Conservation (phyloP, 768 basidiomycete species). For the Mycena albidolilacea region DNA sequence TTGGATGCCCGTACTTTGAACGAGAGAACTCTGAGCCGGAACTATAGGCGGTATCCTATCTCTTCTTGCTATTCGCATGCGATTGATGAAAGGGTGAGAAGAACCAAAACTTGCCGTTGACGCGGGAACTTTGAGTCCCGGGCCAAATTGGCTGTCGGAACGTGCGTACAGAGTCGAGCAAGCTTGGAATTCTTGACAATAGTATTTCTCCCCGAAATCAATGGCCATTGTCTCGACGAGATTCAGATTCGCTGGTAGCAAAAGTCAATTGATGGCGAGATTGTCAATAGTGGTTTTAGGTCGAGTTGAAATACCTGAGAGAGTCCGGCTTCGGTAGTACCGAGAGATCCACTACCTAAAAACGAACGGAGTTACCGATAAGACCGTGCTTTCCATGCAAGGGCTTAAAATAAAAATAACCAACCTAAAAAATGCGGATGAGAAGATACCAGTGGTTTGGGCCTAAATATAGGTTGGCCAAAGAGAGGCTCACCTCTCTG, state of each 20-base stretch:
- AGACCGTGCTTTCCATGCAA: background rate
- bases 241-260: no score
- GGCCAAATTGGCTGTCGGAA: no score
- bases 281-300: no score
- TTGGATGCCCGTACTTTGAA: background rate
- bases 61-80: background rate
- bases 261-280: no score
- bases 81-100: conserved; percentile 1
- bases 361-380: background rate
- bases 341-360: background rate
- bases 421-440: background rate
- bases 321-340: background rate
- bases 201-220: no score
- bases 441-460: background rate
- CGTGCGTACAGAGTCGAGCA: no score
- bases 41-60: background rate
- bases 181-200: no score
- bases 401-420: conserved; percentile 2
- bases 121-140: no score
- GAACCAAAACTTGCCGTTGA: background rate
- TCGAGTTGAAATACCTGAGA: background rate
- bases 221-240: no score
- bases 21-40: background rate
- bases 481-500: no score
- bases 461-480: no score